These are phyloP conservation scores for Laguncularia racemosa DNA, from an alignment of 345 rosid genomes.

Conservation along the genomic window DNA sequence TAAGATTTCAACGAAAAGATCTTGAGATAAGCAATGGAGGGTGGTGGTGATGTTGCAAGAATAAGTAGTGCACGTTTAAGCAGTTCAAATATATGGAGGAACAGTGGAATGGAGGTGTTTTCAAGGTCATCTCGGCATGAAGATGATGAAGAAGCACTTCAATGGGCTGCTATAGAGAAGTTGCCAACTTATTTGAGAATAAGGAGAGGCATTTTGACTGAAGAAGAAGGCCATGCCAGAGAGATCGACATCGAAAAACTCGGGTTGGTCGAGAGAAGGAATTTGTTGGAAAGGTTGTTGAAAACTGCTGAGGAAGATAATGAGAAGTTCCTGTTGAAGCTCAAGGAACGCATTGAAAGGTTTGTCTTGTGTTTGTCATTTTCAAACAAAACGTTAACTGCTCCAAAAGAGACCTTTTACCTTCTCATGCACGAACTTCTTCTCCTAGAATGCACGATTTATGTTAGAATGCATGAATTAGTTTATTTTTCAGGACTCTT, in stretches of 20 bases:
- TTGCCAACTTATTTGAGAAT: conserved; percentile 69
- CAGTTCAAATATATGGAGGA: conserved; percentile 39
- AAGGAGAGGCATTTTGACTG: conserved; percentile 57
- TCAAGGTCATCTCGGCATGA: conserved; percentile 38
- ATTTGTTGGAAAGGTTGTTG: conserved; percentile 60
- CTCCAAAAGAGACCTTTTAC: too few species aligned
- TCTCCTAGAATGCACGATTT: too few species aligned
- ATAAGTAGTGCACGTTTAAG: conserved; percentile 31
- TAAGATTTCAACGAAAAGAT: too few species aligned
- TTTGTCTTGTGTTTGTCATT: conserved; percentile 5
- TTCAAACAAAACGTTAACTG: neutral
- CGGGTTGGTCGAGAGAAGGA: conserved; percentile 63
- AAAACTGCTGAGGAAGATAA: conserved; percentile 77
- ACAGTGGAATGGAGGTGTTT: conserved; percentile 31
- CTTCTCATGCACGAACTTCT: too few species aligned
- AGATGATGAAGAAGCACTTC: conserved; percentile 74
- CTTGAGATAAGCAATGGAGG: conserved; percentile 16
- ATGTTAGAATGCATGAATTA: too few species aligned
- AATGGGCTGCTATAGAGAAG: conserved; percentile 88
- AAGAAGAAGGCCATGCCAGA: conserved; percentile 35
- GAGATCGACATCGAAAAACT: conserved; percentile 62
- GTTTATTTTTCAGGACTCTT: too few species aligned
- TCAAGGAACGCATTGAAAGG: conserved; percentile 70
- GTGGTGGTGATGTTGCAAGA: conserved; percentile 18
- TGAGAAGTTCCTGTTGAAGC: conserved; percentile 77